Evolutionary conservation across 805 yeast genomes (phyloP).

Genomic region (Pichia occidentalis): DNA sequence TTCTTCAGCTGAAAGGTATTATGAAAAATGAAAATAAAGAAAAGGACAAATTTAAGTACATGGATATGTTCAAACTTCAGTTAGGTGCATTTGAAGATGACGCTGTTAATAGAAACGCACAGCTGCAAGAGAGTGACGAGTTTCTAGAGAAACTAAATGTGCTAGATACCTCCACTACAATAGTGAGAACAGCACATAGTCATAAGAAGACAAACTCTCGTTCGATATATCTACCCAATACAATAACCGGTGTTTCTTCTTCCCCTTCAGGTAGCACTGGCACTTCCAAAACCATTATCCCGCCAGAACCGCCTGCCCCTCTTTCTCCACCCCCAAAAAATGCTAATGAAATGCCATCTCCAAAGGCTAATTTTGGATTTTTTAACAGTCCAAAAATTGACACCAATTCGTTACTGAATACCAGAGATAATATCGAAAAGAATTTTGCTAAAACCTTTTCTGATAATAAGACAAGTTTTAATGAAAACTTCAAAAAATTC

Average conservation of each 20-base stretch:
- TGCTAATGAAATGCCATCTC: neutral
- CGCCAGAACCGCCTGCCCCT: conserved; percentile 11
- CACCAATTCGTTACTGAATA: conserved; percentile 29
- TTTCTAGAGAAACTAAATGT: conserved; percentile 24
- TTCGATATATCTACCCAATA: conserved; percentile 15
- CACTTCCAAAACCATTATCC: conserved; percentile 14
- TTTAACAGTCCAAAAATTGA: conserved; percentile 24
- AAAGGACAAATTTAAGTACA: conserved; percentile 32
- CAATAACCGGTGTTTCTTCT: conserved; percentile 10
- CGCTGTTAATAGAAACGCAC: conserved; percentile 18
- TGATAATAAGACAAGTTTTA: conserved; percentile 58
- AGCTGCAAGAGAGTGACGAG: conserved; percentile 25
- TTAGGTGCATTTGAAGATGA: conserved; percentile 30
- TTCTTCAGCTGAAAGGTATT: conserved; percentile 55
- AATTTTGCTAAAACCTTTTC: conserved; percentile 38
- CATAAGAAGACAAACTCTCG: conserved; percentile 11
- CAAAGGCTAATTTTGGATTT: conserved; percentile 14
- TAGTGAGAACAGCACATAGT: conserved; percentile 3
- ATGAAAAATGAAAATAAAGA: conserved; percentile 26
- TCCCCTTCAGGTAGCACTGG: conserved; percentile 13
- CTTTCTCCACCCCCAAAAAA: neutral
- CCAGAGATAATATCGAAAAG: conserved; percentile 38
- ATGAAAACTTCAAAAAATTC: conserved; percentile 62
- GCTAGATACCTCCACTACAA: conserved; percentile 1
- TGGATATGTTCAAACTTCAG: conserved; percentile 35